Conservation (phyloP, 805 yeast genomes). For the Metschnikowia noctiluminum region DNA sequence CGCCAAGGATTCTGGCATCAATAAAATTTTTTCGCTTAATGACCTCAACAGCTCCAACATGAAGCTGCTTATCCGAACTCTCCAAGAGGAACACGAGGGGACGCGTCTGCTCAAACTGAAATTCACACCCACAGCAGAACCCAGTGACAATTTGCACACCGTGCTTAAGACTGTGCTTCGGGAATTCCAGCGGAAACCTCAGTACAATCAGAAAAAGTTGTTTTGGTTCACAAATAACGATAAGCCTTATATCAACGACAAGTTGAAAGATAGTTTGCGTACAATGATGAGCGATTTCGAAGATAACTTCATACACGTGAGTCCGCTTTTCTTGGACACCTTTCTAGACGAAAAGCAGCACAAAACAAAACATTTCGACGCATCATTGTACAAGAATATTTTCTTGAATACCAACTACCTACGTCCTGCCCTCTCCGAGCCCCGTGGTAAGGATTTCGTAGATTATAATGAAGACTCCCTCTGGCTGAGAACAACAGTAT, state of each 20-base stretch:
- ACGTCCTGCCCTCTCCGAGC: slow-evolving; percentile 1
- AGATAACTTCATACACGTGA: slow-evolving; percentile 49
- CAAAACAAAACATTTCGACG: slow-evolving; percentile 29
- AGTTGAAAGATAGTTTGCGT: slow-evolving; percentile 48
- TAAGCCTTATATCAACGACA: slow-evolving; percentile 50
- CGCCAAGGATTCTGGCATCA: slow-evolving; percentile 39
- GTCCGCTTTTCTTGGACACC: slow-evolving; percentile 56
- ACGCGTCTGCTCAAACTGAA: slow-evolving; percentile 8
- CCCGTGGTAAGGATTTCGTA: slow-evolving; percentile 17
- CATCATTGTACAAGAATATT: slow-evolving; percentile 51
- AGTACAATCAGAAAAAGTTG: slow-evolving; percentile 54
- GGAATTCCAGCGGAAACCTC: slow-evolving; percentile 46
- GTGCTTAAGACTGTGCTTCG: slow-evolving; percentile 53
- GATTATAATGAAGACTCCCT: neutral
- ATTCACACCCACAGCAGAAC: slow-evolving; percentile 14
- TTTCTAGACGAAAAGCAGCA: slow-evolving; percentile 6
- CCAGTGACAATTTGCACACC: slow-evolving; percentile 27
- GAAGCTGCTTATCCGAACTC: slow-evolving; percentile 49
- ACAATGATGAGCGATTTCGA: slow-evolving; percentile 59
- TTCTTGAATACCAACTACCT: slow-evolving; percentile 49
- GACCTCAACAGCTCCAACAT: slow-evolving; percentile 56
- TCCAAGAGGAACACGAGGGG: slow-evolving; percentile 40
- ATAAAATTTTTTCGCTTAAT: slow-evolving; percentile 47
- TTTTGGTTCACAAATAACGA: slow-evolving; percentile 77
- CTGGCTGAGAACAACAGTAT: slow-evolving; percentile 13